Conservation (phyloP, 441 rosid genomes). For the Breynia disticha region DNA sequence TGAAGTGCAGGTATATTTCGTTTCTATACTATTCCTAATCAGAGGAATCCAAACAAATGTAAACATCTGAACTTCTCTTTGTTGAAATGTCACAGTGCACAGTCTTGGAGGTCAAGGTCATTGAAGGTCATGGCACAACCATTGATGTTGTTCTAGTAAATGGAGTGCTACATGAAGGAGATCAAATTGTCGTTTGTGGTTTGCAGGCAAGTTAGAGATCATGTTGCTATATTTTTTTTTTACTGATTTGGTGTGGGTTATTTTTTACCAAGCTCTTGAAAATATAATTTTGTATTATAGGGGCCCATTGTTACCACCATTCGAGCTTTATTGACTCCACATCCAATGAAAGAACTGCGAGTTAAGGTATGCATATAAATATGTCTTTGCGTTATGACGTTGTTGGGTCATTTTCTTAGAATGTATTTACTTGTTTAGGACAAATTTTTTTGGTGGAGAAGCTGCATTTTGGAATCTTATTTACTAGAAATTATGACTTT, state of each 20-base stretch:
- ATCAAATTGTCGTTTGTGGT: slow-evolving; percentile 94
- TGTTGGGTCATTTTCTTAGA: neutral
- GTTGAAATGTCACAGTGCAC: slow-evolving; percentile 57
- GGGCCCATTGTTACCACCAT: slow-evolving; percentile 82
- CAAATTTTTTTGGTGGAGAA: neutral
- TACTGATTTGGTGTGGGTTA: too few relatives aligned
- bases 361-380: slow-evolving; percentile 74
- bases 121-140: slow-evolving; percentile 94
- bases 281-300: slow-evolving; percentile 30
- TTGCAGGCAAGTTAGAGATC: slow-evolving; percentile 57
- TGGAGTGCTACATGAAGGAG: slow-evolving; percentile 93
- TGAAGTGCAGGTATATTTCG: slow-evolving; percentile 62
- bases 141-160: slow-evolving; percentile 90
- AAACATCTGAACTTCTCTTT: slow-evolving; percentile 21
- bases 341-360: slow-evolving; percentile 96
- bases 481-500: too few relatives aligned
- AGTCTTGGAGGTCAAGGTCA: slow-evolving; percentile 88
- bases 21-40: neutral
- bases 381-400: neutral
- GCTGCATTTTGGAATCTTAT: too few relatives aligned
- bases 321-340: slow-evolving; percentile 89
- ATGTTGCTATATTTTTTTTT: neutral
- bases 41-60: slow-evolving; percentile 2
- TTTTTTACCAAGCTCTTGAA: neutral
- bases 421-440: neutral